Evolutionary conservation across 2,329 filamentous ascomycete species (phyloP), one percentile per base, ranked within the genome.

Genomic region (Penicillium sp.): DNA sequence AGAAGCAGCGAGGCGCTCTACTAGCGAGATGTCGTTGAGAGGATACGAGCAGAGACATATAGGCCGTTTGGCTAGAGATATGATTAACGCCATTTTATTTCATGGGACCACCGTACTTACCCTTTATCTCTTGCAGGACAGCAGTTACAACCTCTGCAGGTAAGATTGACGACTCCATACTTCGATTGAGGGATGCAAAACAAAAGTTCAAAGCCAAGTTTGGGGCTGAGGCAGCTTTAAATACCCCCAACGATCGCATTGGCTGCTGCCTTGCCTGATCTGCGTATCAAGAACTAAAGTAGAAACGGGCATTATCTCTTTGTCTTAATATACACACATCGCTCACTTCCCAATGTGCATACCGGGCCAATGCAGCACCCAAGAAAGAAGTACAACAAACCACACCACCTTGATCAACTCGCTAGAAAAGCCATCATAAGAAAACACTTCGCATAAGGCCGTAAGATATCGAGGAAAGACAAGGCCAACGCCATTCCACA

Each of bases 1-100:
- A 26, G 66, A 71, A 48, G 68, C 69, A 0, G 67, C 59, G 19
- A 56, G 41, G 11, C 54, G 54, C 26, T 48, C 54, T 21, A 48
- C 44, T 23, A 56, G 9, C 13, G 54, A 31, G 26, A 48, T 6
- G 7, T 47, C 54, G 21, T 56, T 56, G 17, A 56, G 29, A 19
- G 54, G 54, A n/a, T 38, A 56, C 13, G 54, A 49, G 44, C 29
- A 56, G 9, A 56, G 38, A n/a, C 47, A 56, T 9, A 56, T 5
- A 5, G 54, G 54, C 9, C 41, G 44, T 11, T 49, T 56, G 8
- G 45, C n/a, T 41, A 21, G n/a, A 23, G n/a, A 23, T 29, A 13
- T 41, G 51, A 41, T 53, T 41, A 53, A 19, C 21, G 21, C 15
- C 29, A 19, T 15, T 48, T 13, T 7, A 47, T 47, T 47, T 9